Conservation (phyloP, 2,329 filamentous ascomycete genomes). For the Pezizomycotina sp. region DNA sequence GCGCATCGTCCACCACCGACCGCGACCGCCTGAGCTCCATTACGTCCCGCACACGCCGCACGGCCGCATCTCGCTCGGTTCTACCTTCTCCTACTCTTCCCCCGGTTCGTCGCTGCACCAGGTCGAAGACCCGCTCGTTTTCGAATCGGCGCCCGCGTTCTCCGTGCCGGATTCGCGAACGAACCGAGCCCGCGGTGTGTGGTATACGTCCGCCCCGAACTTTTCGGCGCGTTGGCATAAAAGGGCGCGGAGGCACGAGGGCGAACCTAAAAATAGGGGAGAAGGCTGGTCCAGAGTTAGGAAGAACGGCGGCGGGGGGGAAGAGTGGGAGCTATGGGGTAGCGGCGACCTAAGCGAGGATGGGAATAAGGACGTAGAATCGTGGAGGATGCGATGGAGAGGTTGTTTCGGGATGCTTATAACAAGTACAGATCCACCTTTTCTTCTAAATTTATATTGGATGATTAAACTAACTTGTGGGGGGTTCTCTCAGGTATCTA, state of each 20-base stretch:
- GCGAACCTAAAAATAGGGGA: conserved; percentile 36
- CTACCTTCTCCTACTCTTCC: conserved; percentile 38
- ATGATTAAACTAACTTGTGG: neutral
- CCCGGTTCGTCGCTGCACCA: conserved; percentile 42
- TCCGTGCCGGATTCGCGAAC: conserved; percentile 74
- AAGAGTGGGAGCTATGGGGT: conserved; percentile 60
- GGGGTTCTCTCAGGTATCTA: conserved; percentile 35
- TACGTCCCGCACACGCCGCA: too few species aligned
- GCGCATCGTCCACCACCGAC: too few species aligned
- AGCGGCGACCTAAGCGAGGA: conserved; percentile 60
- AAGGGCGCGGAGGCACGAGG: conserved; percentile 46
- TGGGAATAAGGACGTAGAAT: conserved; percentile 55
- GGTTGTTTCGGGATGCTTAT: conserved; percentile 63
- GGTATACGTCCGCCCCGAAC: conserved; percentile 54
- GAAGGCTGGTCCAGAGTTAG: conserved; percentile 27
- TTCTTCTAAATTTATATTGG: neutral
- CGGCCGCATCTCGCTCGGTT: conserved; percentile 18
- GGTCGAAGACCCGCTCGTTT: conserved; percentile 70
- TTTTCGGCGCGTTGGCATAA: conserved; percentile 63
- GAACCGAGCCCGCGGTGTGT: conserved; percentile 58
- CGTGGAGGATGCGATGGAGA: conserved; percentile 72
- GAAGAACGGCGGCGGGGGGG: conserved; percentile 42
- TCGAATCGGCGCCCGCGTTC: conserved; percentile 67
- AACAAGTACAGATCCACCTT: conserved; percentile 43
- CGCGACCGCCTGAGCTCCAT: too few species aligned